A percentile compares a stretch with the other conserved stretches of the same genome.
Conservation (phyloP, 2,329 filamentous ascomycete genomes). For the Aspergillus calidoustus region DNA sequence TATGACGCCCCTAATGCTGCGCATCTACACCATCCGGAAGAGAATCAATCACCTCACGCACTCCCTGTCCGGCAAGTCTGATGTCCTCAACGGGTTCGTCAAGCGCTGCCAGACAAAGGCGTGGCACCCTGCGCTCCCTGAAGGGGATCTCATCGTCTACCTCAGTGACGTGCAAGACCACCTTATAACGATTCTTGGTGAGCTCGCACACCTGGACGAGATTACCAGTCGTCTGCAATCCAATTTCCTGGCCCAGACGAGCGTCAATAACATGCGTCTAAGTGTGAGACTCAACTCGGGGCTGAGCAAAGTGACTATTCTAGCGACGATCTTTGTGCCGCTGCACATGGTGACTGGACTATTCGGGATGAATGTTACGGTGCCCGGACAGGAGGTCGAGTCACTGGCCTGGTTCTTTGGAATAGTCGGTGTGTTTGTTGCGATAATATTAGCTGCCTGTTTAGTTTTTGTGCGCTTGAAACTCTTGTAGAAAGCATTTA, state of each 20-base stretch:
- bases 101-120: conserved; percentile 86
- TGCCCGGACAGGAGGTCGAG: conserved; percentile 45
- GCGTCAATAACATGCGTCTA: conserved; percentile 84
- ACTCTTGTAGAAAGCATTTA: conserved; percentile 33
- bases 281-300: conserved; percentile 84
- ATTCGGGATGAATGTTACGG: conserved; percentile 56
- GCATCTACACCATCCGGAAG: conserved; percentile 86
- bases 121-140: conserved; percentile 87
- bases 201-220: conserved; percentile 95
- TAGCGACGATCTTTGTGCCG: conserved; percentile 91
- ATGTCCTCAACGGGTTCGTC: conserved; percentile 93
- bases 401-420: conserved; percentile 53
- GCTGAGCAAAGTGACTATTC: conserved; percentile 89
- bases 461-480: conserved; percentile 39
- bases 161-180: conserved; percentile 97
- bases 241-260: conserved; percentile 93
- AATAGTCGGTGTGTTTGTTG: conserved; percentile 49
- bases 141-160: conserved; percentile 93
- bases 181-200: conserved; percentile 93
- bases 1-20: conserved; percentile 79
- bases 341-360: conserved; percentile 79
- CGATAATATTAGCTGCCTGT: conserved; percentile 43
- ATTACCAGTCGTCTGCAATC: conserved; percentile 89
- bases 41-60: conserved; percentile 90
- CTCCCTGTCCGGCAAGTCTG: conserved; percentile 88